Base-by-base conservation (phyloP, 129 eudicot genomes). In the Artemisia tridentata region DNA sequence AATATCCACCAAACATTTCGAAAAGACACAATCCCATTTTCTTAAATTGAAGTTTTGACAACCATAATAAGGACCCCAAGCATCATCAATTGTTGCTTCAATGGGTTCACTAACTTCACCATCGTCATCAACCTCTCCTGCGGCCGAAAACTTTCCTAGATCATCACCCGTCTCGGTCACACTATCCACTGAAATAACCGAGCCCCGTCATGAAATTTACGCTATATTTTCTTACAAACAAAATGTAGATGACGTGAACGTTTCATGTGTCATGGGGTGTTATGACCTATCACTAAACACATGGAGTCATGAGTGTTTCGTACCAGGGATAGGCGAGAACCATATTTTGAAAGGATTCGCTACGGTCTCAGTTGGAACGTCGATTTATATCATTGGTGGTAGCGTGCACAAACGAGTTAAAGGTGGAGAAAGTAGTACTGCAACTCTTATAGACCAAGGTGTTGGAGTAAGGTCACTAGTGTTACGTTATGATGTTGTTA, bases 301-400 rank as follows among this genome's bases (percentile, higher is more conserved):
- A 11, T 84, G 80, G 85, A 73, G 63, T 48, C 77, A 72, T 2
- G 83, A 84, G 17, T 81, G 69, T 15, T 57, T 69, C 6, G 77
- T 87, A 15, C 88, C 85, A 0, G 81, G 69, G 1, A 43, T 80
- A 13, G 12, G n/a, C 0, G 77, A 71, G 20, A 81, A 81, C 71
- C 75, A 74, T 2, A 69, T 84, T 11, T 67, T 87, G 16, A 84
- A 84, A 66, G 86, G 73, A 1, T 87, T 84, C 5, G 67, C 85
- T 0, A 84, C 84, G 86, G 73, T 63, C 17, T 81, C 86, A 0
- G 70, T 84, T 2, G 81, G 78, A 3, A 47, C 82, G 16, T 78
- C 74, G 0, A 76, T 87, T 7, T 84, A 87, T 51, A 73, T 87
- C 13, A 15, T 87, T n/a, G 92, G 92, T 4, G 92, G 92, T 7